phyloP scores from a whole-genome alignment of 1,284 basidiomycete species.

The Ceratobasidium sp. region DNA sequence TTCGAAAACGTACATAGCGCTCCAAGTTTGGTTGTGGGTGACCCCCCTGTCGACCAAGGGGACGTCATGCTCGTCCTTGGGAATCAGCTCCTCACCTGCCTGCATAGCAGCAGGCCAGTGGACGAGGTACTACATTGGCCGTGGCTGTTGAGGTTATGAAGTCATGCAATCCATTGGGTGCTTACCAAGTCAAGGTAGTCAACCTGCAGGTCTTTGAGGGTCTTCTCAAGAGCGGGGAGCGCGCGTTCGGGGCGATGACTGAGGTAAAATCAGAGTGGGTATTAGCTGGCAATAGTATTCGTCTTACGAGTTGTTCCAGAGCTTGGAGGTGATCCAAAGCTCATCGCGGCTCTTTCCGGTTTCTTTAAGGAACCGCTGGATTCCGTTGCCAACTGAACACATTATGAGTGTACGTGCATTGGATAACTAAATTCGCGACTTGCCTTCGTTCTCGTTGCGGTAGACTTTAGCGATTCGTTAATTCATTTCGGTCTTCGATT shows the following conservation, averaged over 20 bases:
- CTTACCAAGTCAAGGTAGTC: constrained; percentile 44
- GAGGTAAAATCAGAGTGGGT: not conserved
- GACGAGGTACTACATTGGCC: constrained; percentile 21
- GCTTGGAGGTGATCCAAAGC: constrained; percentile 48
- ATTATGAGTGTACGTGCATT: not conserved
- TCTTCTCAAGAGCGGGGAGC: constrained; percentile 45
- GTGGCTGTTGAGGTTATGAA: not conserved
- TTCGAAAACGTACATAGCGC: constrained; percentile 26
- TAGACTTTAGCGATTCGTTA: constrained; percentile 20
- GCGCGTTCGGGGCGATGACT: constrained; percentile 42
- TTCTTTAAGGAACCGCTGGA: constrained; percentile 40
- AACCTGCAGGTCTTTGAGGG: constrained; percentile 47
- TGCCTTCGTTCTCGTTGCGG: constrained; percentile 40
- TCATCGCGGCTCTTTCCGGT: constrained; percentile 45
- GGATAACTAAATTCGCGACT: not conserved
- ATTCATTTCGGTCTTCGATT: constrained; percentile 1
- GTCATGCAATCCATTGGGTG: not conserved
- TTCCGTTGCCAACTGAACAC: constrained; percentile 45
- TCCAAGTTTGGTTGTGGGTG: constrained; percentile 39
- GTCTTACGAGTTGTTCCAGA: constrained; percentile 46
- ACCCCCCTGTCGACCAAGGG: constrained; percentile 30
- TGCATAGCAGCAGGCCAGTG: constrained; percentile 42
- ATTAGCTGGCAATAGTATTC: not conserved
- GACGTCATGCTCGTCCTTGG: constrained; percentile 41
- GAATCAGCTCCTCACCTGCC: constrained; percentile 23